These are phyloP conservation scores for Colletotrichum incanum DNA, from an alignment of 2,329 filamentous ascomycete species.

Conservation along the genomic window DNA sequence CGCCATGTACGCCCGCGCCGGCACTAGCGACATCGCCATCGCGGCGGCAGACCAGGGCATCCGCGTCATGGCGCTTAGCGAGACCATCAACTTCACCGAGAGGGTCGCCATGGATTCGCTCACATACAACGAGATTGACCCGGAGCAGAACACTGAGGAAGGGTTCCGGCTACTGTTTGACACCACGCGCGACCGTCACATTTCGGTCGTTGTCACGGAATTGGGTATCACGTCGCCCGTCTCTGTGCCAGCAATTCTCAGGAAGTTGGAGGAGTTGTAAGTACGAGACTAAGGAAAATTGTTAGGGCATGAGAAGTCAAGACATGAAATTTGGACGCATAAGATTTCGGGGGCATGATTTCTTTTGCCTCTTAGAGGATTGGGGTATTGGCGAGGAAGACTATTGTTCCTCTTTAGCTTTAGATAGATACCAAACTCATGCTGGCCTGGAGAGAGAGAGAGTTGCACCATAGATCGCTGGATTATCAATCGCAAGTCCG, in stretches of 20 bases:
- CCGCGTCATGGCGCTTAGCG: conserved; percentile 90
- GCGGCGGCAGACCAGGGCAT: conserved; percentile 82
- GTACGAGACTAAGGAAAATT: conserved; percentile 22
- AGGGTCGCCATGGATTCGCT: conserved; percentile 93
- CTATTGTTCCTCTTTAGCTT: background rate
- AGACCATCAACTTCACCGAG: conserved; percentile 92
- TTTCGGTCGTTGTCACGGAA: conserved; percentile 92
- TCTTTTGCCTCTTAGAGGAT: background rate
- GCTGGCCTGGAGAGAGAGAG: conserved; percentile 3
- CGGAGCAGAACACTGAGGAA: conserved; percentile 73
- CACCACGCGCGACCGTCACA: conserved; percentile 88
- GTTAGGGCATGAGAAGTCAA: background rate
- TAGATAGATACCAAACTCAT: conserved; percentile 39
- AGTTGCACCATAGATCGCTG: conserved; percentile 22
- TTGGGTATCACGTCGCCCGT: conserved; percentile 89
- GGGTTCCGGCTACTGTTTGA: conserved; percentile 85
- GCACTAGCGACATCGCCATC: conserved; percentile 90
- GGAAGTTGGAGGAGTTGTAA: conserved; percentile 71
- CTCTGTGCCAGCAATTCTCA: conserved; percentile 79
- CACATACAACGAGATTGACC: conserved; percentile 93
- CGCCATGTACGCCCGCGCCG: conserved; percentile 87
- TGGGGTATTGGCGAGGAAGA: background rate
- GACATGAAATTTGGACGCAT: background rate
- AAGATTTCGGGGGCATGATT: background rate
- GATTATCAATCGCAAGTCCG: background rate